phyloP scores from a whole-genome alignment of 1,284 basidiomycete genomes.

The Rhodotorula sp. region DNA sequence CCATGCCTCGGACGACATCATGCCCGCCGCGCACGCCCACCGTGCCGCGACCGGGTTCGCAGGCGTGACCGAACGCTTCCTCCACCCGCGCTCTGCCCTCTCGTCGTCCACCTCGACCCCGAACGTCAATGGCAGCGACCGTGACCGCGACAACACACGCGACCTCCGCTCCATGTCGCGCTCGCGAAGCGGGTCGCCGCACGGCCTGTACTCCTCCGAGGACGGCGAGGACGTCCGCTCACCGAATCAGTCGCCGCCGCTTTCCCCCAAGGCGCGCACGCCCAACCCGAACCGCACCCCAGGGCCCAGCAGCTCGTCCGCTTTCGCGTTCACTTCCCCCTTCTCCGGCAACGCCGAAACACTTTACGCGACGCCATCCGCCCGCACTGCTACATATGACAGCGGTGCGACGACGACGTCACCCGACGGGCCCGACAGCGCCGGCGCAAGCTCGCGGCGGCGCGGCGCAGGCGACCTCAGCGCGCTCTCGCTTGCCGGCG shows the following conservation, averaged over 20 bases:
- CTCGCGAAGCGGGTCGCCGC: constrained; percentile 6
- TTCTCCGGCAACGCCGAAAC: constrained; percentile 17
- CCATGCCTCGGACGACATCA: constrained; percentile 1
- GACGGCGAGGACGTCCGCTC: constrained; percentile 6
- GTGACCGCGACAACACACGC: background rate
- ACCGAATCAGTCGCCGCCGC: constrained; percentile 11
- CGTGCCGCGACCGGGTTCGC: background rate
- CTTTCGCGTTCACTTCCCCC: constrained; percentile 29
- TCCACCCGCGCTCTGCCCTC: constrained; percentile 16
- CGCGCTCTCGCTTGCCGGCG: background rate
- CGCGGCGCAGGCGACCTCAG: constrained; percentile 18
- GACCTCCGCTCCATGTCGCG: background rate
- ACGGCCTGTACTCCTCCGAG: constrained; percentile 2
- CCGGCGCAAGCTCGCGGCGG: background rate
- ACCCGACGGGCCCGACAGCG: background rate
- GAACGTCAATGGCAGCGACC: background rate
- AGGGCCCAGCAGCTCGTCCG: background rate
- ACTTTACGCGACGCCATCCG: constrained; percentile 3
- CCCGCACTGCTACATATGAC: background rate
- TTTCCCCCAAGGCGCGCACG: constrained; percentile 26
- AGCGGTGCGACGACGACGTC: background rate
- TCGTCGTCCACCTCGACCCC: background rate
- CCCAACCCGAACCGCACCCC: constrained; percentile 4
- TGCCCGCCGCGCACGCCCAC: background rate
- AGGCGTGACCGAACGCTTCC: constrained; percentile 9